phyloP scores from a whole-genome alignment of 106 monocot species.

The Vanilla planifolia region DNA sequence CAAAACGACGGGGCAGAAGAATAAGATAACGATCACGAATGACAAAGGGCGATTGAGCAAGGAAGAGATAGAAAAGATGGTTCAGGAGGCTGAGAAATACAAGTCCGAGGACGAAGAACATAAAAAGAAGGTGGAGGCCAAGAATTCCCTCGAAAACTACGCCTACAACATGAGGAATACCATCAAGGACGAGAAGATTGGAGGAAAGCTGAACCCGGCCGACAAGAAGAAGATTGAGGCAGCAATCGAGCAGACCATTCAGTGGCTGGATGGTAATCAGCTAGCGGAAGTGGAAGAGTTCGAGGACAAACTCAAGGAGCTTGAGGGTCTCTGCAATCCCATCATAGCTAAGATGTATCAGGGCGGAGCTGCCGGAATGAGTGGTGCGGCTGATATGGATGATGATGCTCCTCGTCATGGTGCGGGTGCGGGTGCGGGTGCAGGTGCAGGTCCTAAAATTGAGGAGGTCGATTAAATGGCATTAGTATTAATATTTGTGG shows the following conservation, averaged over 20 bases:
- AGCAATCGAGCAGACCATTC: constrained; percentile 23
- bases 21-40: constrained; percentile 29
- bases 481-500: too few species aligned
- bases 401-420: constrained; percentile 7
- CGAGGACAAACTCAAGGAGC: constrained; percentile 32
- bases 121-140: constrained; percentile 24
- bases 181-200: constrained; percentile 31
- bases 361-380: constrained; percentile 16
- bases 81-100: constrained; percentile 32
- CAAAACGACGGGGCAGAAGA: constrained; percentile 38
- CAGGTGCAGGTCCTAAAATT: constrained; percentile 19
- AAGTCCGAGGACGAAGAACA: constrained; percentile 26
- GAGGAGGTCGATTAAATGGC: constrained; percentile 24
- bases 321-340: constrained; percentile 25
- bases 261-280: constrained; percentile 33
- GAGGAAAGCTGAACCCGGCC: constrained; percentile 9
- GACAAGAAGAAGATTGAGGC: constrained; percentile 32
- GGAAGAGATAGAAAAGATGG: constrained; percentile 34
- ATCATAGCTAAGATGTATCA: constrained; percentile 30
- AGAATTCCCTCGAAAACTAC: constrained; percentile 24
- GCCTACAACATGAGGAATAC: constrained; percentile 29
- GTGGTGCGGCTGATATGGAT: constrained; percentile 22
- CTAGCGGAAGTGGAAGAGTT: constrained; percentile 22
- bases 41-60: constrained; percentile 25
- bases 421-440: too few species aligned